These are phyloP conservation scores for Ogataea chonburiensis DNA, from an alignment of 805 yeast species.

Conservation along the genomic window DNA sequence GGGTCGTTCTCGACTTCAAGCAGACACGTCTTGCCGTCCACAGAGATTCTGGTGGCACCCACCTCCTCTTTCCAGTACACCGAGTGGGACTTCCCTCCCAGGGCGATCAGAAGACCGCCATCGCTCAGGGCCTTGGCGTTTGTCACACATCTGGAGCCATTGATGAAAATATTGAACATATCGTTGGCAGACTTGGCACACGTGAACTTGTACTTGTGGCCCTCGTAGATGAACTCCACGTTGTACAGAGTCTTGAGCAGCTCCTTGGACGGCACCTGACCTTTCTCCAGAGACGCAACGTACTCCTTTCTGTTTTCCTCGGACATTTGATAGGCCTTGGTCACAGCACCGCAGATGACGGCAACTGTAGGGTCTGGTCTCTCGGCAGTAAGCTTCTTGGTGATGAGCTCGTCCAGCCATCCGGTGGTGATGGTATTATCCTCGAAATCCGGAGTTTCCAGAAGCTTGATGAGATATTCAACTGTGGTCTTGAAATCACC, in stretches of 20 bases:
- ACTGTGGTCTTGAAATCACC: conserved; percentile 99
- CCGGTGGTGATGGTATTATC: conserved; percentile 97
- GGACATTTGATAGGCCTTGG: conserved; percentile 85
- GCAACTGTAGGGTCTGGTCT: conserved; percentile 92
- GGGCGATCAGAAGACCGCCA: conserved; percentile 85
- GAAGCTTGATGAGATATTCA: conserved; percentile 89
- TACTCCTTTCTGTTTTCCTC: conserved; percentile 70
- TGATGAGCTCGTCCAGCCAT: conserved; percentile 95
- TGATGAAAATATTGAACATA: conserved; percentile 82
- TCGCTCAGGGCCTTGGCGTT: conserved; percentile 88
- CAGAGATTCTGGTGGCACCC: conserved; percentile 89
- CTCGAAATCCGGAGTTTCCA: conserved; percentile 96
- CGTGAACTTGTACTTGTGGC: conserved; percentile 88
- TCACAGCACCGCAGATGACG: conserved; percentile 94
- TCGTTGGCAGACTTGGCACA: conserved; percentile 91
- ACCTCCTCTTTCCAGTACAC: conserved; percentile 98
- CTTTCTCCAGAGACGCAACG: conserved; percentile 79
- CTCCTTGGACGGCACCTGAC: conserved; percentile 88
- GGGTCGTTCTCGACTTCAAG: conserved; percentile 97
- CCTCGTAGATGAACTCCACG: conserved; percentile 94
- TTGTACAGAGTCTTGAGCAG: conserved; percentile 85
- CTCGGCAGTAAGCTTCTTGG: conserved; percentile 92
- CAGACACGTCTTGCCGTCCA: conserved; percentile 91
- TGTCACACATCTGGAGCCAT: conserved; percentile 87
- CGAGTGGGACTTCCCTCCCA: conserved; percentile 92